phyloP scores from a whole-genome alignment of 2,329 filamentous ascomycete genomes.

The Conoideocrella luteorostrata region DNA sequence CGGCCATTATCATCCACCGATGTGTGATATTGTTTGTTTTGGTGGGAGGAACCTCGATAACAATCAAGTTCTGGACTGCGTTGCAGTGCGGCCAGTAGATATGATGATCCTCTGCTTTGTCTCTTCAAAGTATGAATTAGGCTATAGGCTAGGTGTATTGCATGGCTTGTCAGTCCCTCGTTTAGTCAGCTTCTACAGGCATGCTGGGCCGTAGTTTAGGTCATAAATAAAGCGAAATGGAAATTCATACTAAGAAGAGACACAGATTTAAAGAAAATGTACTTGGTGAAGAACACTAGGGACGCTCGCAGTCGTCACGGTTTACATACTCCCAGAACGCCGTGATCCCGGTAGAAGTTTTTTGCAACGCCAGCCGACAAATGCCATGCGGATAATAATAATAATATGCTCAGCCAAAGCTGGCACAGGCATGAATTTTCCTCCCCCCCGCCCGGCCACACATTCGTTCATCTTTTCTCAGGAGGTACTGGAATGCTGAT shows the following conservation, averaged over 20 bases:
- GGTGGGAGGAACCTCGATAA: conserved; percentile 2
- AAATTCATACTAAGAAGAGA: conserved; percentile 4
- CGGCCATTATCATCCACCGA: conserved; percentile 21
- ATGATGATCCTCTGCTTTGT: conserved; percentile 9
- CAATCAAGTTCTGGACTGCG: conserved; percentile 4
- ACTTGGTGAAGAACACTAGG: too few species aligned
- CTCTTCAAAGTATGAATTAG: conserved; percentile 17
- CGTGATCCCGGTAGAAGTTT: too few species aligned
- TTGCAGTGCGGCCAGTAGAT: conserved; percentile 7
- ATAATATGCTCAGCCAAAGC: too few species aligned
- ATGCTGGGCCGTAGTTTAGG: conserved; percentile 29
- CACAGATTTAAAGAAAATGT: not conserved
- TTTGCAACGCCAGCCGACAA: too few species aligned
- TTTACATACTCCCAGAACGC: too few species aligned
- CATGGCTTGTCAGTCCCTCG: conserved; percentile 28
- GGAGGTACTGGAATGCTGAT: too few species aligned
- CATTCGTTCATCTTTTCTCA: not conserved
- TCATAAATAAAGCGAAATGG: conserved; percentile 15
- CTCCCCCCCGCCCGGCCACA: not conserved
- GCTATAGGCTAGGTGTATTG: conserved; percentile 24
- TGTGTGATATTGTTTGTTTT: conserved; percentile 20
- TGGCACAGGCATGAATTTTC: too few species aligned
- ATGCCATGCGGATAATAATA: too few species aligned
- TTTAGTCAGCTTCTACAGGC: conserved; percentile 21
- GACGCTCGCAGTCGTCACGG: too few species aligned